Evolutionary conservation across 805 yeast species (phyloP).

Genomic region (Starmerella ratchasimensis): DNA sequence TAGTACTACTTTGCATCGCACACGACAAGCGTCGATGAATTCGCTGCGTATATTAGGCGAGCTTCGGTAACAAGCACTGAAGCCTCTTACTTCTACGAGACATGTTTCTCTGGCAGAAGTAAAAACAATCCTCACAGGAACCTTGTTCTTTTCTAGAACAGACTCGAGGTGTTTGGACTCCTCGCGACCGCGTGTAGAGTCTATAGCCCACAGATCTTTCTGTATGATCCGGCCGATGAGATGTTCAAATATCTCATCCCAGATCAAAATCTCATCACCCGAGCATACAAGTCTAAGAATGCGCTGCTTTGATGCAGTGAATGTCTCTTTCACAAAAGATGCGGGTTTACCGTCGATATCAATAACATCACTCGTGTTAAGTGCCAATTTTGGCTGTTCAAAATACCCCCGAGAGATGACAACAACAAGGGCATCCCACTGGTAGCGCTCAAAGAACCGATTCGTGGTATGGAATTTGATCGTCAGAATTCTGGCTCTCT

Average conservation of each 20-base stretch:
- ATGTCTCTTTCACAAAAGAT: constrained; percentile 16
- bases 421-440: constrained; percentile 16
- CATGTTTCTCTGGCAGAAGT: constrained; percentile 12
- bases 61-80: constrained; percentile 8
- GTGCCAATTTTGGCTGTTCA: constrained; percentile 10
- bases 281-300: constrained; percentile 10
- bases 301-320: background rate
- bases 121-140: constrained; percentile 5
- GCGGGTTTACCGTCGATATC: constrained; percentile 6
- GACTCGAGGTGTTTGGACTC: background rate
- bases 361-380: constrained; percentile 14
- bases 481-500: background rate
- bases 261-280: constrained; percentile 3
- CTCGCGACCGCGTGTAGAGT: background rate
- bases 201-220: background rate
- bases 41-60: background rate
- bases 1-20: background rate
- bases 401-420: constrained; percentile 14
- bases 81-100: constrained; percentile 11
- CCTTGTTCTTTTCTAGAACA: background rate
- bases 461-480: constrained; percentile 3
- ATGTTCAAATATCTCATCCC: constrained; percentile 14
- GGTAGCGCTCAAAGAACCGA: constrained; percentile 5
- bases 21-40: constrained; percentile 7
- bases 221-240: constrained; percentile 4